Evolutionary conservation across 139 green algal genomes (phyloP), one percentile per base, ranked within the genome.

Genomic region (Desmodesmus armatus): DNA sequence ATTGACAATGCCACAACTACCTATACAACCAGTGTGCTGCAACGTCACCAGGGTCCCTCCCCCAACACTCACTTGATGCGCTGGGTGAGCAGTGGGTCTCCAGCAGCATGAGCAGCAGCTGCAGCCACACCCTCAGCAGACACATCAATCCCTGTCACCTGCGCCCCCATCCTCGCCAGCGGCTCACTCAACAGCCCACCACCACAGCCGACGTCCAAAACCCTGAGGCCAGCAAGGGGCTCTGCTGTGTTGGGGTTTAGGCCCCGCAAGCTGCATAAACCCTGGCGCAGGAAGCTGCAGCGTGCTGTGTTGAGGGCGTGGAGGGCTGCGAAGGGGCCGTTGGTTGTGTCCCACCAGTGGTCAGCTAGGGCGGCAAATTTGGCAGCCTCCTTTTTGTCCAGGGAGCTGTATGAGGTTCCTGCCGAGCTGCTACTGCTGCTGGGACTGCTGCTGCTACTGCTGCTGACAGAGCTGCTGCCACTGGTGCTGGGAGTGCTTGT

Each of bases 141-240:
- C 27, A 93, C 81, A 71, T 96, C 93, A 49, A 96, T 94, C 7
- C 85, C 93, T 37, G 83, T 85, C 27, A 95, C 91, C 13, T 63
- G 2, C 0, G 92, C 95, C 3, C 96, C 96, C 89, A 98, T 85
- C 58, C 93, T 84, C 0, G 95, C 96, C 43, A 99, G 84, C 0
- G 93, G 85, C 89, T 98, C 95, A 13, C 86, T 66, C 31, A 98
- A 87, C 31, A 98, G 89, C 31, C 96, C 96, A 9, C 95, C 96
- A 5, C 96, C 96, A 84, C 95, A 98, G 33, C 96, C 96, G 31
- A 99, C 95, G 80, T 99, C 96, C 79, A 98, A 83, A 47, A 97
- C 67, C 0, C 60, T 65, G 13, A 93, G 72, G 1, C 90, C 90
- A 35, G 37, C 1, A 5, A 94, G 70, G 2, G 88, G 88, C 62